Conservation (phyloP, 2,329 filamentous ascomycete species). For the Cercospora brassicicola region DNA sequence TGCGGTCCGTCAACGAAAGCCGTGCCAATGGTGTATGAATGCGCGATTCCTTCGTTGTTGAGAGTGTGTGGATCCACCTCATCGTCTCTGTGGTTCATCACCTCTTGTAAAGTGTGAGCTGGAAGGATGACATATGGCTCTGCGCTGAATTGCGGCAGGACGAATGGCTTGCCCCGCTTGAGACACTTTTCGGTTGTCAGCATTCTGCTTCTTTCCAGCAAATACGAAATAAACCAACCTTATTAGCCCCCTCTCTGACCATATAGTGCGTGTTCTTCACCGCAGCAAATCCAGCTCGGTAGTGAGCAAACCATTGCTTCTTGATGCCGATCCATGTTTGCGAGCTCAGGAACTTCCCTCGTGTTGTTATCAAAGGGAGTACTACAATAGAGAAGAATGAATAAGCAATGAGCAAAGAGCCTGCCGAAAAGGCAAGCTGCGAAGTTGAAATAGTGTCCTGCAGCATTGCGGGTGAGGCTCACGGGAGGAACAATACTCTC, state of each 20-base stretch:
- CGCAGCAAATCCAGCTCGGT: conserved; percentile 18
- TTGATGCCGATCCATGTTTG: conserved; percentile 24
- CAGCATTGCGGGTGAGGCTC: conserved; percentile 9
- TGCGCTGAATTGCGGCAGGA: conserved; percentile 28
- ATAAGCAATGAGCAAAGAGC: conserved; percentile 15
- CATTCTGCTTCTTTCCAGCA: neutral
- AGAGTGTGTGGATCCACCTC: conserved; percentile 21
- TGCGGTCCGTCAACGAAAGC: conserved; percentile 18
- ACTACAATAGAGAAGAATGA: conserved; percentile 16
- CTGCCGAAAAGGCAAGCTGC: conserved; percentile 17
- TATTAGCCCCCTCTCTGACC: conserved; percentile 21
- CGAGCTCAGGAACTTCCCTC: conserved; percentile 16
- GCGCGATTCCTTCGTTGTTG: conserved; percentile 19
- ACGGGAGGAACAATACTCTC: neutral
- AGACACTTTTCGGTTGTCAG: conserved; percentile 14
- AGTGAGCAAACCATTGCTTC: conserved; percentile 21
- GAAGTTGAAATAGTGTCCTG: conserved; percentile 9
- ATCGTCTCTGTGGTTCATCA: conserved; percentile 24
- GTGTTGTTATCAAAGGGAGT: conserved; percentile 16
- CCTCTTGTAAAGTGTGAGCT: conserved; percentile 24
- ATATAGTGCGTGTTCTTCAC: conserved; percentile 22
- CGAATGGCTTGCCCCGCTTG: conserved; percentile 20
- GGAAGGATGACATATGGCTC: conserved; percentile 26
- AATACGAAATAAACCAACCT: neutral
- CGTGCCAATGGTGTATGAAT: conserved; percentile 21